A percentile compares a stretch with the other conserved stretches of the same genome.
These are phyloP conservation scores for Balakata baccata DNA, from an alignment of 345 rosid genomes.

Conservation along the genomic window DNA sequence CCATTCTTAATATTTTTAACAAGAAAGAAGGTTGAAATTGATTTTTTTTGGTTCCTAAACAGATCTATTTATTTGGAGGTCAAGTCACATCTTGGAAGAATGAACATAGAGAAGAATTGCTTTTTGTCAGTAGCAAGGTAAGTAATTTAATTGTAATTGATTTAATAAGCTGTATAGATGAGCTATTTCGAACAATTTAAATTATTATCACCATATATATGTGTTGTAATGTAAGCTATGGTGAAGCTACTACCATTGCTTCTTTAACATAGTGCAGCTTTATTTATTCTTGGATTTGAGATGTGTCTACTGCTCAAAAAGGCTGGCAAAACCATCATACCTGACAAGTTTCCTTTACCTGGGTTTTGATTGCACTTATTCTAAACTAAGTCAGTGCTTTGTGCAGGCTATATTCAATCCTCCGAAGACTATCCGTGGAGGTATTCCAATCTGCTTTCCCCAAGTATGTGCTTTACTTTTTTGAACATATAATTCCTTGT, in stretches of 20 bases:
- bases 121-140: constrained; percentile 79
- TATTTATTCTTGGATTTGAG: not conserved
- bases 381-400: constrained; percentile 2
- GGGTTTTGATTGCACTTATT: not conserved
- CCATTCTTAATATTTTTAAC: not conserved
- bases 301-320: not conserved
- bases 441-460: constrained; percentile 33
- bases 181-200: not conserved
- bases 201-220: not conserved
- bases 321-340: not conserved
- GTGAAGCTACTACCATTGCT: not conserved
- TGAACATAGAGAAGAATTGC: constrained; percentile 79
- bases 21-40: not conserved
- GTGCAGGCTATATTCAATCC: constrained; percentile 29
- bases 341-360: not conserved
- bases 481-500: not conserved
- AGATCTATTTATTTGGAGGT: constrained; percentile 86
- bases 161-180: not conserved
- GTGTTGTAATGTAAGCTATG: not conserved
- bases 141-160: not conserved
- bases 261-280: not conserved
- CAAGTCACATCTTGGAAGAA: constrained; percentile 99
- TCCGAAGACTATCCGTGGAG: constrained; percentile 31
- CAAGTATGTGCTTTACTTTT: constrained; percentile 21
- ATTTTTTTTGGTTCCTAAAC: not conserved